phyloP scores from a whole-genome alignment of 371 early-diverging fungal species.

The Mortierella sp. region DNA sequence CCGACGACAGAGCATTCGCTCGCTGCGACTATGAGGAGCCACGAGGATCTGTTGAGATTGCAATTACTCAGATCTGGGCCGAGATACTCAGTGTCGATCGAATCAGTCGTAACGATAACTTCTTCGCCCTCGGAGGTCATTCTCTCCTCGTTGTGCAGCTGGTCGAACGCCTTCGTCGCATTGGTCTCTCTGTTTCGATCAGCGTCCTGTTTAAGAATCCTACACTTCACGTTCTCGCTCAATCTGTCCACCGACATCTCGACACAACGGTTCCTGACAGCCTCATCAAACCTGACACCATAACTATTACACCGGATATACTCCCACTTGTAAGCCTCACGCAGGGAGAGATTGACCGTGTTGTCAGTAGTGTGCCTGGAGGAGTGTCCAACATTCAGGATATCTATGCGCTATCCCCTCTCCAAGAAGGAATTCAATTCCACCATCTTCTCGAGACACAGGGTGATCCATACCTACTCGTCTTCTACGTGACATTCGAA shows the following conservation, averaged over 20 bases:
- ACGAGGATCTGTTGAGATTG: conserved; percentile 2
- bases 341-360: conserved; percentile 11
- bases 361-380: conserved; percentile 4
- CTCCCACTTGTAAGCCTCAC: conserved; percentile 14
- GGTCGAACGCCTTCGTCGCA: not conserved
- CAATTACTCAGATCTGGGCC: conserved; percentile 1
- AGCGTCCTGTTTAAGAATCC: too few relatives aligned
- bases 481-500: not conserved
- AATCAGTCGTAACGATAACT: conserved; percentile 16
- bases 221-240: too few relatives aligned
- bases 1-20: not conserved
- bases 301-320: conserved; percentile 7
- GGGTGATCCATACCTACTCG: conserved; percentile 15
- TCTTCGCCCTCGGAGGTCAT: conserved; percentile 21
- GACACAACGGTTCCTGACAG: conserved; percentile 6
- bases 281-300: conserved; percentile 4
- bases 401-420: conserved; percentile 16
- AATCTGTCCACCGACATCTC: not conserved
- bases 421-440: conserved; percentile 25
- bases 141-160: conserved; percentile 11
- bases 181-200: too few relatives aligned
- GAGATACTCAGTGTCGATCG: conserved; percentile 4
- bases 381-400: conserved; percentile 28
- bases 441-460: conserved; percentile 10
- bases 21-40: conserved; percentile 2